Evolutionary conservation across 2,329 filamentous ascomycete species (phyloP), one percentile per base, ranked within the genome.

Genomic region (Corynespora cassiicola): DNA sequence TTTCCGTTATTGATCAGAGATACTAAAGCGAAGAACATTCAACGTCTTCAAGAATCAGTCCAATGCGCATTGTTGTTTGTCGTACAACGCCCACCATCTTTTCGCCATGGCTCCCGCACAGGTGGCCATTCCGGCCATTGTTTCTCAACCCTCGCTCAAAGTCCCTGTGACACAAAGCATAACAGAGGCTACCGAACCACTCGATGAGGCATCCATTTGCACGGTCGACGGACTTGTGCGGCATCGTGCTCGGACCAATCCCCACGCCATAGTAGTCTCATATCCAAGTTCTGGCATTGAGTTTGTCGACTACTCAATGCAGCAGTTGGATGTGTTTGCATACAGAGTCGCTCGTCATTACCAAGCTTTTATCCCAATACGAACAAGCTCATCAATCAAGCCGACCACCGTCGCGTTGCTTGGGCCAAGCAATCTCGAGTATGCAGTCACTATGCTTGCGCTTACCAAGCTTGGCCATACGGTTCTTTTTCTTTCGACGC

Each of bases 381-480:
- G 52, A 31, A 29, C 16, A 7, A 44, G 45, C 22, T 51, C 54
- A 7, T 26, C 36, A 18, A 29, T 31, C 11, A 49, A 42, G 20
- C 56, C 54, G 9, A 52, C 50, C 3, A 55, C 52, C 3, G 69
- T 82, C n/a, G 77, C 74, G 0, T 47, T 83, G 3, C 63, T 83
- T 2, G 79, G 76, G 1, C 70, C 72, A 0, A 80, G 78, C 3
- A 77, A 78, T 44, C 69, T 83, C 10, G 76, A 80, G 37, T 81
- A 80, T 50, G 63, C 81, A 7, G 61, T 82, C 17, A 75, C 77
- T 4, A 69, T 78, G 39, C 72, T 82, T 23, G 80, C 78, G 0
- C 57, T 84, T 20, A 73, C 72, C 15, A 76, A 79, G 39, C 66
- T 84, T 4, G 80, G 81, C 6, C 77, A 79, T 61, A 75, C 77